Conservation (phyloP, 2,329 filamentous ascomycete genomes). For the Blastomyces emzantsi region DNA sequence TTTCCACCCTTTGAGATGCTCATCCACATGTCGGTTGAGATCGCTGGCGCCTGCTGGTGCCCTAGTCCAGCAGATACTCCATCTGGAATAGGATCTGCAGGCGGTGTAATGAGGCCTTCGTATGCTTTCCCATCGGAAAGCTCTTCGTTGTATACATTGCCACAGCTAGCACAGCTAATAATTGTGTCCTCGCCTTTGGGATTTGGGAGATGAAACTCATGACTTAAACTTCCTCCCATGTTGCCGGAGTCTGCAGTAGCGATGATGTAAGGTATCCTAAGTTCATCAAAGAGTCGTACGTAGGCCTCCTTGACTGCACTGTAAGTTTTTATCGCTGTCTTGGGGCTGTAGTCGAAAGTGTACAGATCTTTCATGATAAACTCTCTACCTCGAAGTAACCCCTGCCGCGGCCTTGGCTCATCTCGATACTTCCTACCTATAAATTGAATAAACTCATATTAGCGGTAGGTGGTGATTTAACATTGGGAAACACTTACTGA, state of each 20-base stretch:
- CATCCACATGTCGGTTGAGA: conserved; percentile 34
- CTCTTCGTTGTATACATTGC: conserved; percentile 79
- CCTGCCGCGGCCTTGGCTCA: conserved; percentile 79
- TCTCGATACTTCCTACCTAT: conserved; percentile 86
- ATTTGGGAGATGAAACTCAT: conserved; percentile 85
- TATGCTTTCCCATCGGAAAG: conserved; percentile 48
- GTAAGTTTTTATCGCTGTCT: conserved; percentile 73
- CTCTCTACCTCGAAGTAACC: conserved; percentile 76
- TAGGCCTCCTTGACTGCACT: conserved; percentile 65
- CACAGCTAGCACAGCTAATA: conserved; percentile 63
- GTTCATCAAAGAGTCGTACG: conserved; percentile 64
- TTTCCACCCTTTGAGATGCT: conserved; percentile 48
- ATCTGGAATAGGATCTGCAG: conserved; percentile 4
- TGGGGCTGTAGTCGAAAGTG: conserved; percentile 67
- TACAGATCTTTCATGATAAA: conserved; percentile 99
- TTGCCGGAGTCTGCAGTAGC: conserved; percentile 90
- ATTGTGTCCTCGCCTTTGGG: conserved; percentile 76
- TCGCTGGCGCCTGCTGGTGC: conserved; percentile 21
- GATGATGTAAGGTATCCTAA: conserved; percentile 74
- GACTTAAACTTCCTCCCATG: conserved; percentile 87
- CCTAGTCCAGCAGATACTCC: conserved; percentile 9
- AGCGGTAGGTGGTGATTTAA: conserved; percentile 9
- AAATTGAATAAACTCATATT: background rate
- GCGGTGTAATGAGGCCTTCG: conserved; percentile 20
- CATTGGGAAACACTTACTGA: conserved; percentile 46